Evolutionary conservation across 2,329 filamentous ascomycete species (phyloP), one percentile per base, ranked within the genome.

Genomic region (Shiraia bambusicola): DNA sequence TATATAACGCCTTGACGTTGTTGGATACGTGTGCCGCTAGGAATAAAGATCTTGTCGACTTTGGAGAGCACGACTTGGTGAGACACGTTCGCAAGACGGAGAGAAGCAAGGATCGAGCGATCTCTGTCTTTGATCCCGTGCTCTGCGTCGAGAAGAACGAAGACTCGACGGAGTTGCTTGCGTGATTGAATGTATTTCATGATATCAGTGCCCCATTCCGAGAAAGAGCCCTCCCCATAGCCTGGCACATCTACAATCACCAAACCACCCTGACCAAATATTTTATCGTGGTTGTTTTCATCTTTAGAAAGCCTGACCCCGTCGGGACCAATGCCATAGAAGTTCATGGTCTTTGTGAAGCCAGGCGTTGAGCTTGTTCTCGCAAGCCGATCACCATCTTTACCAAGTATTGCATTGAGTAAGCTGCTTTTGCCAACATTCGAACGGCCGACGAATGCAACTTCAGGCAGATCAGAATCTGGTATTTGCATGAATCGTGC

Each of bases 181-280:
- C 84, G 73, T 30, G 73, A 72, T 49, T 74, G 71, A 24, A 88
- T 63, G 66, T 86, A 87, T 62, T 86, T 86, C 71, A 86, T 73
- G 45, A 86, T 84, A 63, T 87, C 80, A 16, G 66, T 59, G 0
- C 84, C 84, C 83, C 84, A 87, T 54, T 80, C 78, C 7, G 72
- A 64, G 25, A 76, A 68, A 56, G 79, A 82, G 1, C 77, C 82
- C 42, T 79, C 76, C 3, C 84, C 84, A 58, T 88, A 88, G 0
- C 84, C 84, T 1, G 84, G 85, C 78, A 85, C 85, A 63, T 88
- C 84, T 14, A 88, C 72, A 25, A 88, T 73, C 0, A 83, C 76
- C 19, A 86, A 58, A 0, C 71, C 72, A 0, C 70, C 68, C 0
- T 49, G 41, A 1, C 69, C 69, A 7, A 71, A 46, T 27, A 69